Evolutionary conservation across 768 basidiomycete genomes (phyloP).

Genomic region (Kondoa subrosea): DNA sequence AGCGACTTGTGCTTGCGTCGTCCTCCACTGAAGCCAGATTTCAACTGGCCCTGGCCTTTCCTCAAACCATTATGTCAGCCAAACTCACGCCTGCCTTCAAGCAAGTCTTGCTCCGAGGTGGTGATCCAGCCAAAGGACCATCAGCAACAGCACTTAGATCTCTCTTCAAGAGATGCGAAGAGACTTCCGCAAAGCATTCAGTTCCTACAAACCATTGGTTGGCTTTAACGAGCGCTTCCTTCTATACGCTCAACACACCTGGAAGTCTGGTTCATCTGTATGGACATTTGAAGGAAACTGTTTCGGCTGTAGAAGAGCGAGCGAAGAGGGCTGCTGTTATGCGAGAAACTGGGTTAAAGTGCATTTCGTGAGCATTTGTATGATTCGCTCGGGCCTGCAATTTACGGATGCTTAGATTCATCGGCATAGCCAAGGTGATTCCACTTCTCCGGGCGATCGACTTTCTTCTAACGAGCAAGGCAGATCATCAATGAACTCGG

Average conservation of each 20-base stretch:
- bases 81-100: constrained; percentile 31
- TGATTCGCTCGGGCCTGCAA: constrained; percentile 12
- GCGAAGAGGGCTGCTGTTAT: constrained; percentile 23
- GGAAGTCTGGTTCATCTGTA: constrained; percentile 28
- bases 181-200: constrained; percentile 23
- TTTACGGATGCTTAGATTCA: neutral
- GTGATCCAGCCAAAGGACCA: constrained; percentile 25
- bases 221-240: constrained; percentile 26
- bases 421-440: neutral
- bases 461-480: neutral
- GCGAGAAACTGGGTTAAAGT: constrained; percentile 34
- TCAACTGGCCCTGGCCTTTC: neutral
- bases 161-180: constrained; percentile 18
- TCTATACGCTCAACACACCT: constrained; percentile 34
- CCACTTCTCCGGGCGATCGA: neutral
- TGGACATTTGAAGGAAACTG: neutral
- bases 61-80: constrained; percentile 12
- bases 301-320: too few species aligned
- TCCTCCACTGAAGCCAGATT: too few species aligned
- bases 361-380: constrained; percentile 31
- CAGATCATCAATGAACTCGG: constrained; percentile 34
- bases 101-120: constrained; percentile 28
- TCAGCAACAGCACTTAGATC: constrained; percentile 2
- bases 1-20: too few species aligned
- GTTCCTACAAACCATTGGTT: constrained; percentile 18